Evolutionary conservation across 177 flowering plant species (phyloP), one percentile per base, ranked within the genome.

Genomic region (Vitis hybrid): DNA sequence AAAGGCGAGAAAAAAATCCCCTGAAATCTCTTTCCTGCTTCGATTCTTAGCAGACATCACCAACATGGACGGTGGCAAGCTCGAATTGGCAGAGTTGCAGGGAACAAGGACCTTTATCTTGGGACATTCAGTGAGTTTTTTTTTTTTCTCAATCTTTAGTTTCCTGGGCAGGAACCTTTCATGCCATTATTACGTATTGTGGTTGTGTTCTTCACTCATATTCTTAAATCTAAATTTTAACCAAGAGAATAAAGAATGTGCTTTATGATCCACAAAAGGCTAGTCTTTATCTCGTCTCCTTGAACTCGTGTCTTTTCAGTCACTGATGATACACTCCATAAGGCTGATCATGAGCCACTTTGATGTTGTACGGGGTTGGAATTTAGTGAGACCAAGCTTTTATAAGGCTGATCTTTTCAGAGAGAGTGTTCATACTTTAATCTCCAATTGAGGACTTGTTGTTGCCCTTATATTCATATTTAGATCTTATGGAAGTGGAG

Each of bases 1-100:
- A 39, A 6, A 39, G 45, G 9, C 1, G 11, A 56, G 2, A 54
- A 64, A 26, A 39, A n/a, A 11, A 56, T 34, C 2, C 17, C 52
- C 51, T 64, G 13, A 70, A 67, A 23, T 39, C 30, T 61, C 6
- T 57, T 60, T 70, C 52, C 6, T 23, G 9, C 55, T 72, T 26
- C 34, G 5, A 56, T 52, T 21, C 65, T 65, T 60, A 17, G 11
- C 81, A 89, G 93, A 61, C 93, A 89, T 60, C 91, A 87, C 74
- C 93, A 89, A 62, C 93, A 87, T 75, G 91, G 93, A 66, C 66
- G 93, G 62, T 89, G 93, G 93, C 91, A 89, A 70, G 93, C 93
- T 69, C 80, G 91, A 70, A 89, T 87, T 50, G 91, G 91, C 45
- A 76, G 93, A 68, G 91, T 87, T 49, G 91, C 93, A 0, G 91